Evolutionary conservation across 148 eudicot species (phyloP).

Genomic region (Salicornia ramosissima): DNA sequence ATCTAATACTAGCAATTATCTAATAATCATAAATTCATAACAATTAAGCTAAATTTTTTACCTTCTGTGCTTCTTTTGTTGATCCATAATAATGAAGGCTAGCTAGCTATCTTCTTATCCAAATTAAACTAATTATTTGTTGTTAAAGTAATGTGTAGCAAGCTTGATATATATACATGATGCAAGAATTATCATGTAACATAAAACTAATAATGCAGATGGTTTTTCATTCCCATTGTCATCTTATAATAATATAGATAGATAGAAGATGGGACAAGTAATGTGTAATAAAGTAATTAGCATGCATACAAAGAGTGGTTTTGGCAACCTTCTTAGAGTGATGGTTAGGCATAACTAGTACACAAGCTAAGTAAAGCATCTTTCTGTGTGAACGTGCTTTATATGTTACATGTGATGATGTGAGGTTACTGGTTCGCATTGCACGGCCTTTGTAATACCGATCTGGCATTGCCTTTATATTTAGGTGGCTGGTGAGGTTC

Average conservation of each 20-base stretch:
- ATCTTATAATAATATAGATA: not conserved
- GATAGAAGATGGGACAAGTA: not conserved
- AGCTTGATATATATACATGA: not conserved
- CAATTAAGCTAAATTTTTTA: not conserved
- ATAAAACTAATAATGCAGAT: not conserved
- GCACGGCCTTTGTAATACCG: too few species aligned
- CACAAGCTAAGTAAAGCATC: conserved; percentile 20
- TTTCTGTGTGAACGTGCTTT: not conserved
- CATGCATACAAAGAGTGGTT: conserved; percentile 1
- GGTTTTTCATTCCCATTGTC: not conserved
- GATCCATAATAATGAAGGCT: conserved; percentile 17
- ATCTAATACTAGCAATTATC: too few species aligned
- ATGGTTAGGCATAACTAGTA: conserved; percentile 4
- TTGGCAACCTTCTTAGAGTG: conserved; percentile 9
- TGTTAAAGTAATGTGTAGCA: not conserved
- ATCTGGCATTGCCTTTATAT: too few species aligned
- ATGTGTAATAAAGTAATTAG: conserved; percentile 19
- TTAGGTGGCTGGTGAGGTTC: too few species aligned
- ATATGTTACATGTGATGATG: too few species aligned
- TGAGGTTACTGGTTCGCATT: too few species aligned
- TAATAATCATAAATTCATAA: too few species aligned
- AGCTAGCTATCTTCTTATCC: not conserved
- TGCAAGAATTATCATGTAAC: not conserved
- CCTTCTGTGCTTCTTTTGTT: conserved; percentile 20
- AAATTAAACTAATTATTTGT: not conserved